Evolutionary conservation across 495 filamentous ascomycete species (phyloP).

Genomic region (Xylaria castorea): DNA sequence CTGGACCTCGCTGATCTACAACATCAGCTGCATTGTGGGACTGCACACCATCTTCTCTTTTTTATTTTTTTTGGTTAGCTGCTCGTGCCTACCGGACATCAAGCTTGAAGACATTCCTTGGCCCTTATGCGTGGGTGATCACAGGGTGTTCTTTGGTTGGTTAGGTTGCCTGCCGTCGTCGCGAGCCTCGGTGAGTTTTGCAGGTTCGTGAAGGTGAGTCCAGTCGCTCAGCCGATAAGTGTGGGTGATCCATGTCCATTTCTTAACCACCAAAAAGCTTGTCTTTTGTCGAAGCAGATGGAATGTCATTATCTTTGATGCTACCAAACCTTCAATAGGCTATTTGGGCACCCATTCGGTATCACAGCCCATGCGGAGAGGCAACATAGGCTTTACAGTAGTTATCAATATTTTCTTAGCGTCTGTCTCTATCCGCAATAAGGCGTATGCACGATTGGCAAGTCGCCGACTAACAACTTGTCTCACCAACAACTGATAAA

Average conservation of each 20-base stretch:
- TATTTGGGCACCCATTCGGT: neutral
- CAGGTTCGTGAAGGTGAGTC: slow-evolving; percentile 1
- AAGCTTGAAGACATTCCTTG: neutral
- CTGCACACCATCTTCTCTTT: slow-evolving; percentile 15
- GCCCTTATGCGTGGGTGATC: neutral
- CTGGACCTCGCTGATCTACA: slow-evolving; percentile 16
- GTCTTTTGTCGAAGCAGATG: neutral
- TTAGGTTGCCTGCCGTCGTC: neutral
- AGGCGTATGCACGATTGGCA: slow-evolving; percentile 3
- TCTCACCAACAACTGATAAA: neutral
- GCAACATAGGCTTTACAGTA: neutral
- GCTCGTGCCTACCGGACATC: neutral
- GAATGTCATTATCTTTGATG: neutral
- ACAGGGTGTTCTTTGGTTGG: neutral
- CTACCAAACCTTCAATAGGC: neutral
- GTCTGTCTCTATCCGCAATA: neutral
- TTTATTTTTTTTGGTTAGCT: neutral
- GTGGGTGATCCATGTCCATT: neutral
- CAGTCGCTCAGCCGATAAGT: neutral
- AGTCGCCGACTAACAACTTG: slow-evolving; percentile 2
- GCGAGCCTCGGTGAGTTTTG: slow-evolving; percentile 4
- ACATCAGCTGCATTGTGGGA: slow-evolving; percentile 19
- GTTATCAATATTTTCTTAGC: neutral
- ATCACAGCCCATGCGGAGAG: neutral
- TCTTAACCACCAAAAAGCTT: neutral